A percentile compares a stretch with the other conserved stretches of the same genome.
These are phyloP conservation scores for Kuraishia hungarica DNA, from an alignment of 805 yeast genomes.

Conservation along the genomic window DNA sequence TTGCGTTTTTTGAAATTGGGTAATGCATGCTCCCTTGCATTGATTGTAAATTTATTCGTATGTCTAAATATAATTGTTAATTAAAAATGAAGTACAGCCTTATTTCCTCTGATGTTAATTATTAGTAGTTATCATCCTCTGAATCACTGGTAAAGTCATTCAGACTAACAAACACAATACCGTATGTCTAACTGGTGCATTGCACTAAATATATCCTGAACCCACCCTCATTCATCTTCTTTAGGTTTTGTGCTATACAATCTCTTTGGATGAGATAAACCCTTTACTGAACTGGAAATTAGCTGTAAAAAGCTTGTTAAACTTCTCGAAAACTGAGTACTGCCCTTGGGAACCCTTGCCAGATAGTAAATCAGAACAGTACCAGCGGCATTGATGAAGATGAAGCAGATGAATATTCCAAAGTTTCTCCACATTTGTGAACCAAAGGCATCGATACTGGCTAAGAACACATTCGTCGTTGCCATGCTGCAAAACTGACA, in stretches of 20 bases:
- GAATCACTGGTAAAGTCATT: no score
- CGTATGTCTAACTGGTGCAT: no score
- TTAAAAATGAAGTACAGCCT: no score
- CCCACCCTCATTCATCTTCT: not conserved
- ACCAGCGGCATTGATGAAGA: constrained; percentile 24
- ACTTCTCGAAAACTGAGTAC: not conserved
- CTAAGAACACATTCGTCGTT: constrained; percentile 53
- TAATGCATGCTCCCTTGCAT: not conserved
- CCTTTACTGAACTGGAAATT: not conserved
- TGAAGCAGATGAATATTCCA: constrained; percentile 36
- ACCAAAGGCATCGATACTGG: constrained; percentile 30
- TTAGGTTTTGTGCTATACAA: not conserved
- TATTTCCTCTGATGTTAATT: no score
- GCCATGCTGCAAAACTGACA: constrained; percentile 57
- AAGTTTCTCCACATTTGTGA: constrained; percentile 32
- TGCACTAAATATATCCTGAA: no score
- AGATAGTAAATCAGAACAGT: constrained; percentile 21
- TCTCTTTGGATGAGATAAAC: not conserved
- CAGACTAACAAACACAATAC: no score
- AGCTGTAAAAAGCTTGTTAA: not conserved
- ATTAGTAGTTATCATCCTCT: no score
- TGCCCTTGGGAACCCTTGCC: constrained; percentile 29
- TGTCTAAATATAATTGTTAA: no score
- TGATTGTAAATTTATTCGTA: not conserved
- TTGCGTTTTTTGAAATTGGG: no score